Conservation (phyloP, 345 rosid genomes). For the Limnanthes douglasii region DNA sequence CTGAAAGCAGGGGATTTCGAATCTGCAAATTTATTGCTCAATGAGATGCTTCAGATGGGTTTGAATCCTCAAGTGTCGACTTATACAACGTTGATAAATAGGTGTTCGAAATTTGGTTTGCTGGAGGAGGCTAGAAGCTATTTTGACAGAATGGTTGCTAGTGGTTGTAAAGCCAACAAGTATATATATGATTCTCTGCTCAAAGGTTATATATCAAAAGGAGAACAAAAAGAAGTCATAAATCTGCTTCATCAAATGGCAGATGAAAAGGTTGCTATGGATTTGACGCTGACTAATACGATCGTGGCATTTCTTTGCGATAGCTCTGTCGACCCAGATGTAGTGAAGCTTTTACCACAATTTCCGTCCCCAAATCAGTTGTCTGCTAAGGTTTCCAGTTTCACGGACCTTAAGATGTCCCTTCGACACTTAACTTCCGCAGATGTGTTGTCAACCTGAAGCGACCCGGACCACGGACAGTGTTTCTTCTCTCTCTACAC, state of each 20-base stretch:
- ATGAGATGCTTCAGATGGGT: constrained; percentile 37
- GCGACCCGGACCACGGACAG: no score
- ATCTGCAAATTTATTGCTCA: constrained; percentile 29
- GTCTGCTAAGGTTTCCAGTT: no score
- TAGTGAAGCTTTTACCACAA: constrained; percentile 22
- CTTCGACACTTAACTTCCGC: no score
- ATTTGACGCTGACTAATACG: constrained; percentile 26
- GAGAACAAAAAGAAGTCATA: constrained; percentile 30
- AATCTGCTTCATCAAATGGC: constrained; percentile 34
- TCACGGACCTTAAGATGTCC: no score
- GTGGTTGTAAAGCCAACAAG: constrained; percentile 32
- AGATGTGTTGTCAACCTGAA: no score
- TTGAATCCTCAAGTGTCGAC: constrained; percentile 36
- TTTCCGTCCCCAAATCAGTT: no score
- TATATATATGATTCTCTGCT: constrained; percentile 39
- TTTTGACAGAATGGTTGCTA: constrained; percentile 40
- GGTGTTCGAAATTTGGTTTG: constrained; percentile 39
- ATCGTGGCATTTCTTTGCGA: constrained; percentile 37
- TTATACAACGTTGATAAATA: constrained; percentile 34
- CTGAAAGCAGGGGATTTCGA: constrained; percentile 34
- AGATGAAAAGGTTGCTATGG: constrained; percentile 29
- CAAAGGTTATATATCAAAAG: constrained; percentile 27
- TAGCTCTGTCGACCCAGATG: constrained; percentile 17
- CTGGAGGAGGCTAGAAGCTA: constrained; percentile 32
- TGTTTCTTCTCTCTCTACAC: no score